Conservation (phyloP, 2,329 filamentous ascomycete species). For the Paraphoma sp. region DNA sequence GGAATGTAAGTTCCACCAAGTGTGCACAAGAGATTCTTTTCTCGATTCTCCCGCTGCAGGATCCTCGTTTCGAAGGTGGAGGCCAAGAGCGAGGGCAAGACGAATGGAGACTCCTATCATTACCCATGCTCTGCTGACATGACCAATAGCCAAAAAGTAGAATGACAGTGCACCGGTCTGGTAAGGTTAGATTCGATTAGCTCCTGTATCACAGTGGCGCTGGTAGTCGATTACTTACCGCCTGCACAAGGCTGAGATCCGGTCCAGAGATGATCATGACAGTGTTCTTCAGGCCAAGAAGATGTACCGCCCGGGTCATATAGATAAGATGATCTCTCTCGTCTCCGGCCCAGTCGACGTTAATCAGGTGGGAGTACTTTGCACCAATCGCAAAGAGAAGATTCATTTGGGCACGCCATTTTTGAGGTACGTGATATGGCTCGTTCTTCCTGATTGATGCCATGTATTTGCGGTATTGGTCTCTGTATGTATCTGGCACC, state of each 20-base stretch:
- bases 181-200: neutral
- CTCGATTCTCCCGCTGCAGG: constrained; percentile 20
- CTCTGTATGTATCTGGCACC: constrained; percentile 27
- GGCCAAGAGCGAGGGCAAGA: constrained; percentile 44
- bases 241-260: constrained; percentile 47
- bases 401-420: constrained; percentile 50
- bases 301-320: constrained; percentile 40
- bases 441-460: constrained; percentile 8
- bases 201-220: neutral
- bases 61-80: constrained; percentile 48
- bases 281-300: constrained; percentile 27
- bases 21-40: constrained; percentile 44
- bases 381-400: constrained; percentile 53
- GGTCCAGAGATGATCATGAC: constrained; percentile 35
- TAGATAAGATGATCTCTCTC: constrained; percentile 48
- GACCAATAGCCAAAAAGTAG: constrained; percentile 35
- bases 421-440: constrained; percentile 17
- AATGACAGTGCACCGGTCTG: constrained; percentile 32
- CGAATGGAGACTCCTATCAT: constrained; percentile 47
- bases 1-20: constrained; percentile 50
- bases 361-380: constrained; percentile 43
- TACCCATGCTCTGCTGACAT: constrained; percentile 42
- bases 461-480: constrained; percentile 27
- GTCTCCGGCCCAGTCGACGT: constrained; percentile 34
- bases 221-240: constrained; percentile 34